These are phyloP conservation scores for Suillus plorans DNA, from an alignment of 768 basidiomycete genomes.

Conservation along the genomic window DNA sequence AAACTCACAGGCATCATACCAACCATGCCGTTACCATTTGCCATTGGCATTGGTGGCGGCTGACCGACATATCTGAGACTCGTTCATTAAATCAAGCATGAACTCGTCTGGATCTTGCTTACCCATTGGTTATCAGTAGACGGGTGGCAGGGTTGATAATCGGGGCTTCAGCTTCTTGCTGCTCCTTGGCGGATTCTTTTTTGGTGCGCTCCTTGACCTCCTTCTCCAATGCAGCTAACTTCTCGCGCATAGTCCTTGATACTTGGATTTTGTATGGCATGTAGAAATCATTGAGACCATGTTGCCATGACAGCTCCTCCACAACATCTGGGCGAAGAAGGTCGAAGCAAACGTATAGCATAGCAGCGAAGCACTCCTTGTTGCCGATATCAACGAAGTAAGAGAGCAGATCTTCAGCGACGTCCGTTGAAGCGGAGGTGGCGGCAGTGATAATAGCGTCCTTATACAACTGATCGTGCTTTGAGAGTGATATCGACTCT, in stretches of 20 bases:
- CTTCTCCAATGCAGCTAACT: constrained; percentile 82
- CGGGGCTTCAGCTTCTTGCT: constrained; percentile 80
- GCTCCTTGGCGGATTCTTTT: constrained; percentile 87
- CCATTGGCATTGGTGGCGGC: constrained; percentile 55
- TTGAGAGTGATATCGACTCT: constrained; percentile 91
- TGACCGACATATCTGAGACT: constrained; percentile 56
- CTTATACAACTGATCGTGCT: constrained; percentile 96
- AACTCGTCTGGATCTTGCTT: constrained; percentile 11
- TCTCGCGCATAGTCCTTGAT: constrained; percentile 75
- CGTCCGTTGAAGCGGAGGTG: constrained; percentile 77
- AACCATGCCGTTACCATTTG: constrained; percentile 52
- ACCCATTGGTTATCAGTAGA: constrained; percentile 70
- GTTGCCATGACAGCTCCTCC: constrained; percentile 94
- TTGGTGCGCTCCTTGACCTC: constrained; percentile 85
- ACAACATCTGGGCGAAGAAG: constrained; percentile 91
- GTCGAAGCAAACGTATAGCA: constrained; percentile 93
- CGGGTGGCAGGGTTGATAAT: constrained; percentile 82
- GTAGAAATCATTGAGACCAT: constrained; percentile 94
- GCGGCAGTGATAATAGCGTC: constrained; percentile 95
- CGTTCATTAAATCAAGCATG: constrained; percentile 9
- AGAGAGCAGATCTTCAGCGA: constrained; percentile 90
- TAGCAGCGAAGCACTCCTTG: constrained; percentile 94
- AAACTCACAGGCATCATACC: constrained; percentile 62
- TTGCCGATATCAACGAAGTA: constrained; percentile 99
- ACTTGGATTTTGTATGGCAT: constrained; percentile 96